Percentiles rank a stretch among this genome's conserved stretches.
Conservation (phyloP, 345 rosid species). For the Pugionium cornutum region DNA sequence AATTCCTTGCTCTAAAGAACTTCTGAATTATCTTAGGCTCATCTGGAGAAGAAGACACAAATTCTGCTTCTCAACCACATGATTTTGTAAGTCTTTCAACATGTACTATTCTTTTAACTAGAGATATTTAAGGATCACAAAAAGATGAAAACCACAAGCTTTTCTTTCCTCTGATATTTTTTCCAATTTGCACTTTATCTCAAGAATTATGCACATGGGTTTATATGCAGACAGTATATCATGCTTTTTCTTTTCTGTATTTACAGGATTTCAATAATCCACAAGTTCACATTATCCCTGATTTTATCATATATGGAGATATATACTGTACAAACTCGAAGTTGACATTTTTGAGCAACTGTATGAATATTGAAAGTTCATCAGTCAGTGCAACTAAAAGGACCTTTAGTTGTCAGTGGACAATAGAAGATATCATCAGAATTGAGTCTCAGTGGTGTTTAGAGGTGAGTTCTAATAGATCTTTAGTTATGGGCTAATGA, state of each 20-base stretch:
- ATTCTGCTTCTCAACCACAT: constrained; percentile 5
- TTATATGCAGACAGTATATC: constrained; percentile 16
- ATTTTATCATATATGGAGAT: constrained; percentile 48
- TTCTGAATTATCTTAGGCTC: constrained; percentile 23
- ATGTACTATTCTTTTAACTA: neutral
- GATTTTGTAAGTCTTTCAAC: constrained; percentile 36
- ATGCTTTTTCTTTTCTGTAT: constrained; percentile 13
- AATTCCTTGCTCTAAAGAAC: constrained; percentile 13
- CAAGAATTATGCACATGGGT: neutral
- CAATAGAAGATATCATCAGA: constrained; percentile 48
- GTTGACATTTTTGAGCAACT: constrained; percentile 51
- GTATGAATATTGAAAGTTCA: constrained; percentile 54
- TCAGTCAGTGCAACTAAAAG: constrained; percentile 43
- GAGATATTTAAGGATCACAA: constrained; percentile 7
- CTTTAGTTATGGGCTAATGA: constrained; percentile 19
- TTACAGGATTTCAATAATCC: constrained; percentile 51
- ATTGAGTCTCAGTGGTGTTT: constrained; percentile 57
- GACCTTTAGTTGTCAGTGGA: constrained; percentile 51
- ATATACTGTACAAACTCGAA: constrained; percentile 47
- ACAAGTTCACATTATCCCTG: constrained; percentile 53
- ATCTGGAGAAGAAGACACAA: constrained; percentile 34
- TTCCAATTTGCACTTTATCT: constrained; percentile 16
- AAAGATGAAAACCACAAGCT: constrained; percentile 6
- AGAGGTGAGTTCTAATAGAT: constrained; percentile 45
- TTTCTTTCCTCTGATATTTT: constrained; percentile 4